Evolutionary conservation across 1,284 basidiomycete genomes (phyloP).

Genomic region (Boletus coffeatus): DNA sequence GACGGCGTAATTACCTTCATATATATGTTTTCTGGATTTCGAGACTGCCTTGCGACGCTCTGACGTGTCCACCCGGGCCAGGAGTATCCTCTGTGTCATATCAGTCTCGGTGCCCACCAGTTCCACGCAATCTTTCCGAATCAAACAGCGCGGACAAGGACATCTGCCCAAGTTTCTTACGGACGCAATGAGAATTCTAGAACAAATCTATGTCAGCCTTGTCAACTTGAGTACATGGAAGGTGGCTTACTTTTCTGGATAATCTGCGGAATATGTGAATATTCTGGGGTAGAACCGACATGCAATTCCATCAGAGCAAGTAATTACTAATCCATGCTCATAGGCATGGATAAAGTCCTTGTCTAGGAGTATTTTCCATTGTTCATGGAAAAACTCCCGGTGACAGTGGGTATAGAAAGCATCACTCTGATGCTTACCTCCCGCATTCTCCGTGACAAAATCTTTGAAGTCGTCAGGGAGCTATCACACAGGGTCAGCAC

Average conservation of each 20-base stretch:
- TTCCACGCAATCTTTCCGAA: neutral
- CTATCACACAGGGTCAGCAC: neutral
- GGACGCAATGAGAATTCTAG: neutral
- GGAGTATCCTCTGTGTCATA: neutral
- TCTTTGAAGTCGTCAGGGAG: neutral
- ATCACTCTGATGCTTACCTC: neutral
- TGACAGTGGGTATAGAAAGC: neutral
- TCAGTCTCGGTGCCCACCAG: neutral
- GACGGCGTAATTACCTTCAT: neutral
- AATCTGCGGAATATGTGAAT: neutral
- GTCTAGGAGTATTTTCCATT: neutral
- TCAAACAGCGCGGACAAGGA: neutral
- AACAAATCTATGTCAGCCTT: neutral
- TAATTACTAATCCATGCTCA: neutral
- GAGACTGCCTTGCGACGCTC: neutral
- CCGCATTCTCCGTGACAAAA: neutral
- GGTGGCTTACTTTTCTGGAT: neutral
- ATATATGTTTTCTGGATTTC: neutral
- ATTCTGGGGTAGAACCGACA: neutral
- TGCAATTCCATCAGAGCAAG: neutral
- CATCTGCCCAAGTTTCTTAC: neutral
- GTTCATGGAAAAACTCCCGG: neutral
- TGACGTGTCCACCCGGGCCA: neutral
- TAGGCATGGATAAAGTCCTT: neutral
- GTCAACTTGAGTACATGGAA: neutral